Conservation (phyloP, 164 flowering plant species). For the Umbilicus rupestris region DNA sequence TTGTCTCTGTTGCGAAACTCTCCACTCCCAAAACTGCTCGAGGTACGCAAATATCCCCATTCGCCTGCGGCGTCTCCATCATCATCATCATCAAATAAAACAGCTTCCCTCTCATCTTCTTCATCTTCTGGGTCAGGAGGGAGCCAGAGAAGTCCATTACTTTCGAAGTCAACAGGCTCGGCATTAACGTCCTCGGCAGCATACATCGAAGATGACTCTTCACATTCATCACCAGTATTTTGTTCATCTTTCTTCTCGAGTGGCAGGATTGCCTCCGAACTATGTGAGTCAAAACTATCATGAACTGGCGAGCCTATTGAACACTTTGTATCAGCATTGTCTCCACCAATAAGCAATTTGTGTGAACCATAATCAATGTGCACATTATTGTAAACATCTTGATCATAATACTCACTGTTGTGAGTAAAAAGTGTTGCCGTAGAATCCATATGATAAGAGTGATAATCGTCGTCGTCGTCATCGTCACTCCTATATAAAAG, state of each 20-base stretch:
- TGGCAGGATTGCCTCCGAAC: slow-evolving; percentile 21
- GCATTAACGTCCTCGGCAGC: slow-evolving; percentile 31
- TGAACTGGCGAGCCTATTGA: slow-evolving; percentile 33
- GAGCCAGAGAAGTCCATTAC: slow-evolving; percentile 84
- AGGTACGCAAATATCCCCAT: slow-evolving; percentile 60
- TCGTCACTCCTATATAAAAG: slow-evolving; percentile 50
- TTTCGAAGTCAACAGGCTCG: slow-evolving; percentile 93
- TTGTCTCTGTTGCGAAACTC: slow-evolving; percentile 57
- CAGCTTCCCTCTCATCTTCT: slow-evolving; percentile 75
- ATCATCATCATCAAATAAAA: slow-evolving; percentile 60
- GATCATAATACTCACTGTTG: slow-evolving; percentile 35
- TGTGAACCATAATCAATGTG: slow-evolving; percentile 35
- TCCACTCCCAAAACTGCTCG: slow-evolving; percentile 81
- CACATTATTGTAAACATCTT: slow-evolving; percentile 41
- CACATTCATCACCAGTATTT: slow-evolving; percentile 31
- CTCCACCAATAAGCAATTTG: slow-evolving; percentile 40
- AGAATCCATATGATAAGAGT: slow-evolving; percentile 40
- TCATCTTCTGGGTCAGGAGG: slow-evolving; percentile 97
- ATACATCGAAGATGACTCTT: slow-evolving; percentile 39
- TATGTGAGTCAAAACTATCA: slow-evolving; percentile 24
- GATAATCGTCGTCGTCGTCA: slow-evolving; percentile 58
- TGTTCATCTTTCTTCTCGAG: slow-evolving; percentile 26
- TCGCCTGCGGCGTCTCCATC: slow-evolving; percentile 70
- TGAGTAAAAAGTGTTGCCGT: slow-evolving; percentile 34
- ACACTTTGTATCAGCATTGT: slow-evolving; percentile 27